Conservation (phyloP, 2,329 filamentous ascomycete genomes). For the Bretziella fagacearum region DNA sequence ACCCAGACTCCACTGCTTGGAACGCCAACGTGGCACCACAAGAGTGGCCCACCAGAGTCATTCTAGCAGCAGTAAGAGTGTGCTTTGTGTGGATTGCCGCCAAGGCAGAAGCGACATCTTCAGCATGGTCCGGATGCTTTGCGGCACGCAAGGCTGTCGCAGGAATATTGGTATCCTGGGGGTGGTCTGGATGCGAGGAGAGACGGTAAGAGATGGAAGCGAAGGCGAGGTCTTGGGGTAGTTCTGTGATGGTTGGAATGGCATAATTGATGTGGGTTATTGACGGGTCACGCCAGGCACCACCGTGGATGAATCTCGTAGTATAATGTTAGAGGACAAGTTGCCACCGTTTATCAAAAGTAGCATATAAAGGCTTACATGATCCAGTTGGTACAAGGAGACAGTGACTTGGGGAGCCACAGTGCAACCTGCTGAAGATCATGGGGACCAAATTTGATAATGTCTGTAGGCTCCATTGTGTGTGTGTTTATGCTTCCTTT, state of each 20-base stretch:
- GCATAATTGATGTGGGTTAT: slow-evolving; percentile 14
- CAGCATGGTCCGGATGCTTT: slow-evolving; percentile 41
- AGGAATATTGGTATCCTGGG: slow-evolving; percentile 20
- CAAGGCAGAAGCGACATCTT: slow-evolving; percentile 38
- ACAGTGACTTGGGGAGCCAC: not conserved
- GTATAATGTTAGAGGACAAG: not conserved
- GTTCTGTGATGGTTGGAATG: slow-evolving; percentile 6
- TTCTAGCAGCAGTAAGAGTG: slow-evolving; percentile 27
- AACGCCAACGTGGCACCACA: slow-evolving; percentile 40
- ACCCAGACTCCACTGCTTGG: slow-evolving; percentile 25
- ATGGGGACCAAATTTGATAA: slow-evolving; percentile 1
- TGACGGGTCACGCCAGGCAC: slow-evolving; percentile 19
- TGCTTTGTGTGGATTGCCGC: slow-evolving; percentile 30
- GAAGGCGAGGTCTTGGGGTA: slow-evolving; percentile 1
- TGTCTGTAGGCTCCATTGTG: not conserved
- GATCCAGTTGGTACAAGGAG: not conserved
- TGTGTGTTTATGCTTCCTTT: not conserved
- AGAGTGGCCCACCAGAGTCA: slow-evolving; percentile 44
- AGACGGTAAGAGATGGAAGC: slow-evolving; percentile 43
- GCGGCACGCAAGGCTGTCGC: slow-evolving; percentile 26
- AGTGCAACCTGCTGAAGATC: slow-evolving; percentile 6
- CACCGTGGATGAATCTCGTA: slow-evolving; percentile 18
- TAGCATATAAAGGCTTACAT: not conserved
- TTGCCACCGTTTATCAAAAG: not conserved
- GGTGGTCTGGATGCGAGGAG: slow-evolving; percentile 32